Evolutionary conservation across 75 land plant genomes (phyloP).

Genomic region (Pinus albicaulis): DNA sequence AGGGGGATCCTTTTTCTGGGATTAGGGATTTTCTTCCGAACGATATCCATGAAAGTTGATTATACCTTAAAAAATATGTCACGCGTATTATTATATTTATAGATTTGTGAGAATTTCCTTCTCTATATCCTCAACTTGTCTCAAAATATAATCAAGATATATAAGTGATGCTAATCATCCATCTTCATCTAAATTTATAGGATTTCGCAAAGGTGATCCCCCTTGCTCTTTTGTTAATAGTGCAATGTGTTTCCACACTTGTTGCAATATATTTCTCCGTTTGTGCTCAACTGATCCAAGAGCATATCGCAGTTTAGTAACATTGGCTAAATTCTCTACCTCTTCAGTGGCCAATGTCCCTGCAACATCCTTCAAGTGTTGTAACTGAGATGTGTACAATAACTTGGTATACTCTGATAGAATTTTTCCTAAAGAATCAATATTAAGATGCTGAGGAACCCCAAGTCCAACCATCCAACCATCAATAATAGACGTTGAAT

Average conservation of each 20-base stretch:
- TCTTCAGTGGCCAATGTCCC: constrained; percentile 94
- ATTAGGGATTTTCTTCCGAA: too few relatives aligned
- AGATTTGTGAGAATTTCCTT: too few relatives aligned
- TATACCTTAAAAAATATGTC: too few relatives aligned
- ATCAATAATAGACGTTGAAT: too few relatives aligned
- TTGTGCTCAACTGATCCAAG: constrained; percentile 96
- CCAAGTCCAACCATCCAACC: constrained; percentile 40
- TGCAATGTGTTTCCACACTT: constrained; percentile 78
- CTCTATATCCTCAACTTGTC: constrained; percentile 96
- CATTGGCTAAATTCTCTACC: constrained; percentile 78
- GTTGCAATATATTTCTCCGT: constrained; percentile 84
- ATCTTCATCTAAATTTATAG: constrained; percentile 94
- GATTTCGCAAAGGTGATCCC: constrained; percentile 75
- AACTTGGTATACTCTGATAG: constrained; percentile 88
- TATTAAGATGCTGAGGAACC: constrained; percentile 71
- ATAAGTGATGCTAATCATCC: constrained; percentile 93
- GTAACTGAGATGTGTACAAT: constrained; percentile 89
- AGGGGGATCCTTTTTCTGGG: too few relatives aligned
- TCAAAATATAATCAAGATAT: constrained; percentile 85
- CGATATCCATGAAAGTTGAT: too few relatives aligned
- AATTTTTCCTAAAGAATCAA: constrained; percentile 88
- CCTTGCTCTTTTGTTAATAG: constrained; percentile 82
- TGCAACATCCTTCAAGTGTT: constrained; percentile 97
- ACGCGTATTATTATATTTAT: too few relatives aligned
- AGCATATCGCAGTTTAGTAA: constrained; percentile 83